phyloP scores from a whole-genome alignment of 1,139 yeast genomes.

The Zygoascus meyerae region DNA sequence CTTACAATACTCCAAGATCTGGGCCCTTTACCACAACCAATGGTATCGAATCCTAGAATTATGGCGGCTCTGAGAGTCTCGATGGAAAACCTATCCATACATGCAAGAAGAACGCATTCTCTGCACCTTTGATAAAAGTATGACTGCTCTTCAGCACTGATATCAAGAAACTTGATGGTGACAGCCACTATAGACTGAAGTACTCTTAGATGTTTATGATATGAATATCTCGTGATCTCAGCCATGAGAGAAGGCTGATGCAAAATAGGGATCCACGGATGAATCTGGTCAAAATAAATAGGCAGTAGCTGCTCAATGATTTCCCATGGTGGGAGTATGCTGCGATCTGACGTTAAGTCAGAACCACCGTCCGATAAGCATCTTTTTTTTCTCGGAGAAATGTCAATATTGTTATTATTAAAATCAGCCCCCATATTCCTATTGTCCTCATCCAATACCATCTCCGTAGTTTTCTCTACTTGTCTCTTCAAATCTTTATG shows the following conservation, averaged over 20 bases:
- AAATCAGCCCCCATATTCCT: too few species aligned
- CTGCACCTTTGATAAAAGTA: conserved; percentile 17
- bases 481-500: background rate
- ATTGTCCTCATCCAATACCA: too few species aligned
- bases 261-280: conserved; percentile 15
- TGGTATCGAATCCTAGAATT: conserved; percentile 24
- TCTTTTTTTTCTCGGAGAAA: background rate
- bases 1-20: conserved; percentile 22
- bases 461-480: background rate
- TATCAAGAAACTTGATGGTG: conserved; percentile 17
- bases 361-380: background rate
- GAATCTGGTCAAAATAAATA: conserved; percentile 13
- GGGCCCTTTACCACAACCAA: conserved; percentile 25
- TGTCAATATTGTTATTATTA: too few species aligned
- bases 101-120: conserved; percentile 18
- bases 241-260: conserved; percentile 8
- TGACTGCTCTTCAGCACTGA: conserved; percentile 10
- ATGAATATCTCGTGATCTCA: background rate
- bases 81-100: conserved; percentile 22
- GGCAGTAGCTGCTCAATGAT: conserved; percentile 5
- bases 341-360: conserved; percentile 4
- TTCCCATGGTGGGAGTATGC: conserved; percentile 9
- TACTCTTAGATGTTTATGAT: conserved; percentile 10
- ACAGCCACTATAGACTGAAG: conserved; percentile 23
- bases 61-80: conserved; percentile 24